phyloP scores from a whole-genome alignment of 805 yeast species.

The Myxozyma vanderwaltii region DNA sequence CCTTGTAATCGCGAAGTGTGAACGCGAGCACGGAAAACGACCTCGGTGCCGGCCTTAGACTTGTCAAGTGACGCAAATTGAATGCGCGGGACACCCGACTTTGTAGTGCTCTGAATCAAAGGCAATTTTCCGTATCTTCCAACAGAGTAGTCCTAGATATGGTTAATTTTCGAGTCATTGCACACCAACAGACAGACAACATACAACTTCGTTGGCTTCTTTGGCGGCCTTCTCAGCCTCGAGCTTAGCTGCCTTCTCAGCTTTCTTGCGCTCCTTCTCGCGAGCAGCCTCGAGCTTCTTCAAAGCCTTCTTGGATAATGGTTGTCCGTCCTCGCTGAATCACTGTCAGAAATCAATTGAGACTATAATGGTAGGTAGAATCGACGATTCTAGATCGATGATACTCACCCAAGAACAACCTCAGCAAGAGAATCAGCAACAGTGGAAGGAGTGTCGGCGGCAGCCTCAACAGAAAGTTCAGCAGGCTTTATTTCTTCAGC shows the following conservation, averaged over 20 bases:
- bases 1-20: constrained; percentile 95
- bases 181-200: background rate
- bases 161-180: background rate
- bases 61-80: constrained; percentile 56
- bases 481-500: constrained; percentile 23
- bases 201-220: constrained; percentile 61
- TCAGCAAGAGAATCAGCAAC: constrained; percentile 6
- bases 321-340: constrained; percentile 73
- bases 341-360: background rate
- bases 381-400: background rate
- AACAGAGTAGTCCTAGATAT: constrained; percentile 69
- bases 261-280: constrained; percentile 91
- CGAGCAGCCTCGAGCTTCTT: constrained; percentile 91
- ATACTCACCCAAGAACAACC: constrained; percentile 28
- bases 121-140: constrained; percentile 89
- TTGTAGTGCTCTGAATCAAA: constrained; percentile 71
- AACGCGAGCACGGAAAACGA: constrained; percentile 88
- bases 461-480: constrained; percentile 6
- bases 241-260: constrained; percentile 84
- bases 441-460: constrained; percentile 11
- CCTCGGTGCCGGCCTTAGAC: constrained; percentile 69
- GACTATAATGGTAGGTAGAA: constrained; percentile 5
- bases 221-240: constrained; percentile 85
- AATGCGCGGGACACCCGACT: constrained; percentile 67
- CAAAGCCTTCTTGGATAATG: constrained; percentile 88